phyloP scores from a whole-genome alignment of 371 early-diverging fungal species.

The Polyrhizophydium stewartii region DNA sequence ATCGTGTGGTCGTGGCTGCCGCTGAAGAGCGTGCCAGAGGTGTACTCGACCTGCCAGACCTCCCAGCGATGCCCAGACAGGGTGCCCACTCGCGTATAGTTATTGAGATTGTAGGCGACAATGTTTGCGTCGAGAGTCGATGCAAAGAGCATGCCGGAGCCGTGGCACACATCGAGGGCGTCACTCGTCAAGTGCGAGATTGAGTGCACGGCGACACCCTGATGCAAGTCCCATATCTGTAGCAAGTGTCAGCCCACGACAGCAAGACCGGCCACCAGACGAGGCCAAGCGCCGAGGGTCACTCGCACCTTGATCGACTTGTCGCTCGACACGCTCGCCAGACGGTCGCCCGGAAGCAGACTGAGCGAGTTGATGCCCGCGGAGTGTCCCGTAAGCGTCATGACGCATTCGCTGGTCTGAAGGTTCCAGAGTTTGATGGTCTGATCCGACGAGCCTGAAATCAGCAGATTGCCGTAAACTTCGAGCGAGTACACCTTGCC shows the following conservation, averaged over 20 bases:
- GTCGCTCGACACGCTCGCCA: slow-evolving; percentile 56
- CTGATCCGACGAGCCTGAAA: slow-evolving; percentile 59
- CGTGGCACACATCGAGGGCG: slow-evolving; percentile 50
- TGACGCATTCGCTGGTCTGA: slow-evolving; percentile 44
- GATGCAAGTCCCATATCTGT: slow-evolving; percentile 57
- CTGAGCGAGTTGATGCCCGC: slow-evolving; percentile 56
- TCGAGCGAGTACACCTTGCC: slow-evolving; percentile 55
- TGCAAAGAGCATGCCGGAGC: slow-evolving; percentile 54
- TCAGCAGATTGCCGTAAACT: slow-evolving; percentile 28
- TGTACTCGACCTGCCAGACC: slow-evolving; percentile 61
- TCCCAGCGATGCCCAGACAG: slow-evolving; percentile 66
- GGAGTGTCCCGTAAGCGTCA: slow-evolving; percentile 55
- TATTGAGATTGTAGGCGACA: slow-evolving; percentile 47
- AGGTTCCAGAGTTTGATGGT: slow-evolving; percentile 61
- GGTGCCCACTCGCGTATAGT: slow-evolving; percentile 36
- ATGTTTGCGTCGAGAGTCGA: slow-evolving; percentile 62
- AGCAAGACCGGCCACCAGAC: too few relatives aligned
- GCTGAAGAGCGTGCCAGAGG: slow-evolving; percentile 53
- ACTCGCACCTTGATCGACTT: slow-evolving; percentile 42
- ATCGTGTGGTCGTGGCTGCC: slow-evolving; percentile 67
- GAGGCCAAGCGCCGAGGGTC: too few relatives aligned
- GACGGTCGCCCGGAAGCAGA: slow-evolving; percentile 31
- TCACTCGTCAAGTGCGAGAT: slow-evolving; percentile 47
- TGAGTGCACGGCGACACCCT: slow-evolving; percentile 39
- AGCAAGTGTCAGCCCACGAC: too few relatives aligned